Evolutionary conservation across 225 moss, liverwort and hornwort genomes (phyloP).

Genomic region (Polytrichum formosum): DNA sequence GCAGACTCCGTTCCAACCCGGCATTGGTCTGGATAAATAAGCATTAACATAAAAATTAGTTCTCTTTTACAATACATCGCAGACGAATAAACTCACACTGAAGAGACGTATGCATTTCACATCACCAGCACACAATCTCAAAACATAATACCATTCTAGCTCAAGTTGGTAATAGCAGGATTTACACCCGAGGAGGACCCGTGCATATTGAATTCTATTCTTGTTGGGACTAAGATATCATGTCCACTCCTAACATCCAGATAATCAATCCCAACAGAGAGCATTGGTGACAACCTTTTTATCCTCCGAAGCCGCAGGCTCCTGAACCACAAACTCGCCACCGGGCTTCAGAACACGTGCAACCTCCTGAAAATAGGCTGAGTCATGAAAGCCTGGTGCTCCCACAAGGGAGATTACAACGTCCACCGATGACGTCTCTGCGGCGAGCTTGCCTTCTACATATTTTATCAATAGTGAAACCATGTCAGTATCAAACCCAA

Average conservation of each 20-base stretch:
- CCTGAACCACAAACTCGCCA: constrained; percentile 69
- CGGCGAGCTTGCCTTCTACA: constrained; percentile 56
- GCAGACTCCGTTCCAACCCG: constrained; percentile 58
- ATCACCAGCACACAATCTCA: not conserved
- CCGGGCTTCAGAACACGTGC: constrained; percentile 71
- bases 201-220: no score
- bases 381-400: constrained; percentile 67
- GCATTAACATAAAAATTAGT: not conserved
- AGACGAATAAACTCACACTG: not conserved
- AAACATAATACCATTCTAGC: not conserved
- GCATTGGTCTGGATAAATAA: constrained; percentile 41
- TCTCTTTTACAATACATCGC: not conserved
- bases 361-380: constrained; percentile 45
- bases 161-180: no score
- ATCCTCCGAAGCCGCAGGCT: constrained; percentile 68
- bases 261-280: no score
- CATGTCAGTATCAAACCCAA: no score
- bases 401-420: constrained; percentile 63
- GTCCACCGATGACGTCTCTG: constrained; percentile 39
- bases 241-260: no score
- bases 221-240: no score
- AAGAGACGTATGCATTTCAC: not conserved
- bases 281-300: constrained; percentile 22
- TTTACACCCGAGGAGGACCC: no score
- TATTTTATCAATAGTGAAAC: not conserved